Conservation (phyloP, 345 rosid genomes). For the Eucalyptus regnans region DNA sequence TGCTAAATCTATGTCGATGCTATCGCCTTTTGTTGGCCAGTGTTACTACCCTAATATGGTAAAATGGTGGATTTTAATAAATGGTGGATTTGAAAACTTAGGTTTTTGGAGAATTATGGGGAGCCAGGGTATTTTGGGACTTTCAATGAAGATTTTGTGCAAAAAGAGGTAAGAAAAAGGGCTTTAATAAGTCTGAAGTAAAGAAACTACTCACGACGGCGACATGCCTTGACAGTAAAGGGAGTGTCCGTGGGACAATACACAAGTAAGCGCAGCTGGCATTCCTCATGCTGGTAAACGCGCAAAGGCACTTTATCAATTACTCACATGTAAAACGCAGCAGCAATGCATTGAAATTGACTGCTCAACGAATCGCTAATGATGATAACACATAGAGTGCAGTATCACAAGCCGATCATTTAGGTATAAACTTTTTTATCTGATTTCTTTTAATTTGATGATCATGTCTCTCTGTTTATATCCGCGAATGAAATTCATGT, state of each 20-base stretch:
- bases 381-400: neutral
- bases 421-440: no score
- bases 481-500: fast-evolving
- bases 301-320: neutral
- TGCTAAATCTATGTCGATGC: neutral
- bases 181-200: neutral
- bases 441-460: no score
- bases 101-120: neutral
- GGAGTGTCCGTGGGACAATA: neutral
- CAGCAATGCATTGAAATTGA: neutral
- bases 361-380: neutral
- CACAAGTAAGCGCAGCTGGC: neutral
- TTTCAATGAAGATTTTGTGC: neutral
- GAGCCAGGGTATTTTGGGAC: neutral
- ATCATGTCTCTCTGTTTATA: fast-evolving
- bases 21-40: neutral
- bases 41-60: neutral
- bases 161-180: neutral
- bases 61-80: neutral
- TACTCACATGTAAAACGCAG: neutral
- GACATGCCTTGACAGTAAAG: neutral
- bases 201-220: neutral
- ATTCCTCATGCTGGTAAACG: neutral
- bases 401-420: neutral
- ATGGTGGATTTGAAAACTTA: neutral